Evolutionary conservation across 495 filamentous ascomycete species (phyloP).

Genomic region (Penicillium robsamsonii): DNA sequence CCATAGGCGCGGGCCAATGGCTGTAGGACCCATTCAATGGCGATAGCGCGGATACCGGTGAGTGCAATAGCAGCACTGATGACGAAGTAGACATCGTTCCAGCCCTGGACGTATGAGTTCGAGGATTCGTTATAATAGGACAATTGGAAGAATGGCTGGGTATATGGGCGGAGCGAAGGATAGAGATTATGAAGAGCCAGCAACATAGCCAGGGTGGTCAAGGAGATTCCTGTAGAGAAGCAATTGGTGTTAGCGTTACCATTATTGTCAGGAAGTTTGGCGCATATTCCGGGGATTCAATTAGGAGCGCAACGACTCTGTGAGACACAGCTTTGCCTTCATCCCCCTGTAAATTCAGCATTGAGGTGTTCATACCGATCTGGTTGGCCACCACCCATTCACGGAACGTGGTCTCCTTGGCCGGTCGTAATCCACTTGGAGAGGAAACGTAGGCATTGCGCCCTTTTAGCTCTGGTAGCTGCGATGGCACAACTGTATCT

Average conservation of each 20-base stretch:
- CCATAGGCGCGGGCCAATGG: constrained; percentile 70
- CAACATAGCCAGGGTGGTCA: constrained; percentile 75
- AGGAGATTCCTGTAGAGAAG: constrained; percentile 59
- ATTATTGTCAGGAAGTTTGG: constrained; percentile 4
- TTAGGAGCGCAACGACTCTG: not conserved
- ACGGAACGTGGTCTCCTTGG: constrained; percentile 48
- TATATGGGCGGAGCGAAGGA: constrained; percentile 73
- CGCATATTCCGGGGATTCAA: not conserved
- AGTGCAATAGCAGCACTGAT: constrained; percentile 77
- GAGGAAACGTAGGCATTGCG: constrained; percentile 47
- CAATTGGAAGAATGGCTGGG: constrained; percentile 79
- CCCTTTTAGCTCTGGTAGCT: constrained; percentile 26
- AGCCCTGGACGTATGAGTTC: constrained; percentile 68
- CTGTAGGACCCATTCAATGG: constrained; percentile 81
- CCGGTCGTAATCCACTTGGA: constrained; percentile 32
- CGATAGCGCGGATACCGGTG: constrained; percentile 77
- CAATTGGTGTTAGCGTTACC: constrained; percentile 21
- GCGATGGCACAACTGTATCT: constrained; percentile 29
- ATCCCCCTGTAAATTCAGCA: not conserved
- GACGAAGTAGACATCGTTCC: constrained; percentile 78
- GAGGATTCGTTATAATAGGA: constrained; percentile 72
- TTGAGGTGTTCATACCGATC: constrained; percentile 42
- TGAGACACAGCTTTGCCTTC: not conserved
- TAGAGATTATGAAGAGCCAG: constrained; percentile 74
- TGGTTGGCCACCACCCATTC: constrained; percentile 54